These are phyloP conservation scores for Pichia heedii DNA, from an alignment of 805 yeast species.

Conservation along the genomic window DNA sequence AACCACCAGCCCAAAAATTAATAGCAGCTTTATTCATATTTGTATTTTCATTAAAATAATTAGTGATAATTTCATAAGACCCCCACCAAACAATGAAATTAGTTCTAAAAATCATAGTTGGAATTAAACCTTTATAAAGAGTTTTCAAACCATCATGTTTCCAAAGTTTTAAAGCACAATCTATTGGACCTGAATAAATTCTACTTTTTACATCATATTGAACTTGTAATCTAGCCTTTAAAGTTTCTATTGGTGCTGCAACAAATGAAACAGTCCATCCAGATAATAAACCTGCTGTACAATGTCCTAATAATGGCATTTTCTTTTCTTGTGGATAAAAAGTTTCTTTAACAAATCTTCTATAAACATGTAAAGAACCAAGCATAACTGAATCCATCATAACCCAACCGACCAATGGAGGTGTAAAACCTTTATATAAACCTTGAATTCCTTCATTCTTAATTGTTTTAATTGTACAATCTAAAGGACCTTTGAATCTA, in stretches of 20 bases:
- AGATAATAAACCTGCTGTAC: slow-evolving; percentile 70
- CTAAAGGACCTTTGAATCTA: slow-evolving; percentile 71
- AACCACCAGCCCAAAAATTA: slow-evolving; percentile 89
- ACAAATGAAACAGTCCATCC: slow-evolving; percentile 91
- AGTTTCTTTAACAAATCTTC: slow-evolving; percentile 55
- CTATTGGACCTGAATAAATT: slow-evolving; percentile 69
- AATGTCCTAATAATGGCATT: slow-evolving; percentile 67
- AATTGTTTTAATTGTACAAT: slow-evolving; percentile 66
- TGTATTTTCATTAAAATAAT: slow-evolving; percentile 58
- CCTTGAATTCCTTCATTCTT: slow-evolving; percentile 71
- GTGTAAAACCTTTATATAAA: slow-evolving; percentile 83
- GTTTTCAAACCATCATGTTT: slow-evolving; percentile 60
- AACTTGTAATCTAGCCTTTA: slow-evolving; percentile 82
- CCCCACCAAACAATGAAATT: slow-evolving; percentile 94
- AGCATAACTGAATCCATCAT: slow-evolving; percentile 87
- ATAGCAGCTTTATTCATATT: slow-evolving; percentile 56
- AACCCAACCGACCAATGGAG: slow-evolving; percentile 91
- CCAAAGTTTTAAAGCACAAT: slow-evolving; percentile 55
- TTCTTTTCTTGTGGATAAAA: slow-evolving; percentile 52
- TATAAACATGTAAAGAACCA: slow-evolving; percentile 75
- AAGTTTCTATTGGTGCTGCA: slow-evolving; percentile 91
- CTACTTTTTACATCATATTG: slow-evolving; percentile 73
- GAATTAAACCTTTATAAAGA: slow-evolving; percentile 68
- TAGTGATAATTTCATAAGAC: slow-evolving; percentile 71
- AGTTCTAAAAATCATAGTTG: slow-evolving; percentile 82